These are phyloP conservation scores for Carex scoparia DNA, from an alignment of 176 grass and related monocot species.

Conservation along the genomic window DNA sequence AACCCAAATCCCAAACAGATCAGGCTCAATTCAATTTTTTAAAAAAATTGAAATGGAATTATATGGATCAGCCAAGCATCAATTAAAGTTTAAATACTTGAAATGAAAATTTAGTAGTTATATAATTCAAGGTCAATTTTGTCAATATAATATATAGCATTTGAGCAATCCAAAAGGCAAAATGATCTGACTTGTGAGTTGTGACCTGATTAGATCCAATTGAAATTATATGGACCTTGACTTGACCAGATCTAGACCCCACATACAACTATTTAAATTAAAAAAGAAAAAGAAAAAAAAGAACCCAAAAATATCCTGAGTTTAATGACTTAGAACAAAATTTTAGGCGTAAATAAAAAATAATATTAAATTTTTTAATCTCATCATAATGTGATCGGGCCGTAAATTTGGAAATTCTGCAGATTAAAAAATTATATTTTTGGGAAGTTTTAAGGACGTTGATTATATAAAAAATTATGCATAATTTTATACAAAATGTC, in stretches of 20 bases:
- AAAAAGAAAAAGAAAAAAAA: no score
- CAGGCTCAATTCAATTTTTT: background rate
- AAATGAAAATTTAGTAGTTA: background rate
- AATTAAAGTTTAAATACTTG: background rate
- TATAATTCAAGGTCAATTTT: background rate
- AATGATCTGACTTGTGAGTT: background rate
- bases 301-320: background rate
- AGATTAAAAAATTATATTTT: background rate
- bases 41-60: background rate
- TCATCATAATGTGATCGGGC: background rate
- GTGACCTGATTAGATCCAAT: background rate
- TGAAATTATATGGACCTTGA: background rate
- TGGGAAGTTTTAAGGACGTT: background rate
- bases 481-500: background rate
- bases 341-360: background rate
- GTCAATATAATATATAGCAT: background rate
- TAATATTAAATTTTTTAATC: background rate
- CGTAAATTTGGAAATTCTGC: background rate
- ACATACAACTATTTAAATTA: background rate
- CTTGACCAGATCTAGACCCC: constrained; percentile 2
- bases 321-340: background rate
- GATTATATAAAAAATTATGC: background rate
- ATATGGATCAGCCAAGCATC: background rate
- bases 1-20: background rate
- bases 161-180: background rate